Base-by-base conservation (phyloP, 192 early-diverging fungal genomes). In the Umbelopsis sp. region DNA sequence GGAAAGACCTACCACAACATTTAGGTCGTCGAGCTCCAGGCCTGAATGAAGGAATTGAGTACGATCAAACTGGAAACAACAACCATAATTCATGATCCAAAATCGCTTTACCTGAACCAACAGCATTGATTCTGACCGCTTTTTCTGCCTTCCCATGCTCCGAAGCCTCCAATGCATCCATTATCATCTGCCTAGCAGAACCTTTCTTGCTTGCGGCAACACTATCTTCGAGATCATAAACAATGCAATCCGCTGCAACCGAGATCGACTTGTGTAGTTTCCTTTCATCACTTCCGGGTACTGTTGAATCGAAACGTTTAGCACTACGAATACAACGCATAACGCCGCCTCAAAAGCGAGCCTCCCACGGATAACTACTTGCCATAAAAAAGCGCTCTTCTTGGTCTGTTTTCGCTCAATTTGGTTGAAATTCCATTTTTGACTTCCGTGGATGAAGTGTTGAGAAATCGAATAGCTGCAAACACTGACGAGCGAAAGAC, bases 171-270 rank as follows among this genome's bases (percentile, higher is more conserved):
- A 91, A 81, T 16, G 93, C 93, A 66, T 92, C 77, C 65, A 88
- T 86, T 0, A 96, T 89, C 73, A 90, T 81, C 43, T 85, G 65
- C 45, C 95, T 86, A 6, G 95, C 95, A 43, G 83, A 85, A 20
- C 89, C 90, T 75, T 98, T 98, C 66, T 91, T 87, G 78, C 90
- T 93, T 16, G 87, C 53, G 0, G 93, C 83, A 1, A 98, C 97
- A 21, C 94, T 90, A 78, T 98, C 97, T 71, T 98, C 97, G 3
- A 98, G 84, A 73, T 98, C 97, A 71, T 94, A 96, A 38, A 96
- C 92, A 22, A 96, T 79, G 74, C 90, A 91, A 80, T 98, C 97
- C 2, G 91, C 93, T 8, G 50, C 65, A 3, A 89, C 72, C 5
- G 81, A 77, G 8, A 91, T 79, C 10, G 95, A 95, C 36, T 90